Percentiles rank a stretch among this genome's conserved stretches.
Conservation (phyloP, 192 early-diverging fungal genomes). For the Glomus cerebriforme region DNA sequence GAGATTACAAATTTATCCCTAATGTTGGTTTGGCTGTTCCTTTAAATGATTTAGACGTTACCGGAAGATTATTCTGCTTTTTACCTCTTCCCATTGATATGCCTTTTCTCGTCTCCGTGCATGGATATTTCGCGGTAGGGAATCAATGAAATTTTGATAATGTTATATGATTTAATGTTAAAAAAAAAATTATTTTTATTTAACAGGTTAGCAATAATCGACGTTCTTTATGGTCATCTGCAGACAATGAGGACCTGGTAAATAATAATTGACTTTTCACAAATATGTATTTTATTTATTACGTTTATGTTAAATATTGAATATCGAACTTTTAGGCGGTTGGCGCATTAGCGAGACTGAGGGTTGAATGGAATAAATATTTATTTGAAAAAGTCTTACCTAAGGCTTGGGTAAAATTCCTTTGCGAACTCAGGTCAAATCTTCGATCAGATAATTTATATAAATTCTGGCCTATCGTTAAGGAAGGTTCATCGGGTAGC, state of each 20-base stretch:
- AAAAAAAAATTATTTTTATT: not conserved
- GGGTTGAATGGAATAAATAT: not conserved
- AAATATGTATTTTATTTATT: not conserved
- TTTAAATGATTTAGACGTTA: not conserved
- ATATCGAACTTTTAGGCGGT: not conserved
- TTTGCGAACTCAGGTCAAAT: not conserved
- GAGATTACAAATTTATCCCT: not conserved
- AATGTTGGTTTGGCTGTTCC: not conserved
- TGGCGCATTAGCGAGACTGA: not conserved
- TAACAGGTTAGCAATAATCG: not conserved
- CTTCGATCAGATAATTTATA: not conserved
- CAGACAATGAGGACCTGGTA: not conserved
- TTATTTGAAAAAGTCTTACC: not conserved
- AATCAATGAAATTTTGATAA: no score
- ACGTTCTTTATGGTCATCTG: not conserved
- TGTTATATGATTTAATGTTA: no score
- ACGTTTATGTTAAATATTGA: not conserved
- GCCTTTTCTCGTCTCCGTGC: not conserved
- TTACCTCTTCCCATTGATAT: not conserved
- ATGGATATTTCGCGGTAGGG: not conserved
- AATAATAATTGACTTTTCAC: not conserved
- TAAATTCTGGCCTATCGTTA: not conserved
- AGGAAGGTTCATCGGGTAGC: not conserved
- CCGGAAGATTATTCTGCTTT: not conserved
- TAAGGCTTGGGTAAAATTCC: not conserved